phyloP scores from a whole-genome alignment of 257 asterid species.

The Solanum pimpinellifolium region DNA sequence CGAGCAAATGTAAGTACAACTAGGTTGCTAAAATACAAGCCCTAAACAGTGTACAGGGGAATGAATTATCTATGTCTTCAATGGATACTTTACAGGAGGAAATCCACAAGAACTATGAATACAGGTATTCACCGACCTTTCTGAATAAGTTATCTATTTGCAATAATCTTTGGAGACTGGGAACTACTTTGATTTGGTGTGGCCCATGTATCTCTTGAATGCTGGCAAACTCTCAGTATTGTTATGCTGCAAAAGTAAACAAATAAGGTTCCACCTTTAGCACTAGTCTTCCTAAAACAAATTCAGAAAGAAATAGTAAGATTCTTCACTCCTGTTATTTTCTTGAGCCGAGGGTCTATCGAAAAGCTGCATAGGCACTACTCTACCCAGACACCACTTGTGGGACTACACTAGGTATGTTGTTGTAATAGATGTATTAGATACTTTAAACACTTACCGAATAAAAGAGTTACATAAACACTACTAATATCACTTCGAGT shows the following conservation, averaged over 20 bases:
- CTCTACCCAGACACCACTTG: neutral
- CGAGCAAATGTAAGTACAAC: neutral
- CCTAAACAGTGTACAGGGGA: neutral
- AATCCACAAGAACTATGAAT: neutral
- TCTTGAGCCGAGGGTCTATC: neutral
- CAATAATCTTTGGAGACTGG: constrained; percentile 44
- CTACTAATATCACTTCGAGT: neutral
- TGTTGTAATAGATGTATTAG: neutral
- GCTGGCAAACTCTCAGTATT: constrained; percentile 16
- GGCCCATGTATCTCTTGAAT: constrained; percentile 28
- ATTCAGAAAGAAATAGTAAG: neutral
- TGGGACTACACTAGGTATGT: neutral
- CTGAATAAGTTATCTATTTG: constrained; percentile 66
- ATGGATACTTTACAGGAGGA: neutral
- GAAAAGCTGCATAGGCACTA: neutral
- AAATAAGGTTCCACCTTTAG: neutral
- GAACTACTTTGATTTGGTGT: constrained; percentile 26
- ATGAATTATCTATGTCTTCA: neutral
- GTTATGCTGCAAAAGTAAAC: constrained; percentile 19
- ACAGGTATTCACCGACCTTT: constrained; percentile 19
- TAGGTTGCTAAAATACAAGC: neutral
- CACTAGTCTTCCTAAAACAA: neutral
- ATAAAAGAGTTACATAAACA: neutral
- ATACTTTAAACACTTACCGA: neutral
- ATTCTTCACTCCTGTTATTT: neutral